Conservation (phyloP, 306 rosid genomes). For the Cicer cuneatum region DNA sequence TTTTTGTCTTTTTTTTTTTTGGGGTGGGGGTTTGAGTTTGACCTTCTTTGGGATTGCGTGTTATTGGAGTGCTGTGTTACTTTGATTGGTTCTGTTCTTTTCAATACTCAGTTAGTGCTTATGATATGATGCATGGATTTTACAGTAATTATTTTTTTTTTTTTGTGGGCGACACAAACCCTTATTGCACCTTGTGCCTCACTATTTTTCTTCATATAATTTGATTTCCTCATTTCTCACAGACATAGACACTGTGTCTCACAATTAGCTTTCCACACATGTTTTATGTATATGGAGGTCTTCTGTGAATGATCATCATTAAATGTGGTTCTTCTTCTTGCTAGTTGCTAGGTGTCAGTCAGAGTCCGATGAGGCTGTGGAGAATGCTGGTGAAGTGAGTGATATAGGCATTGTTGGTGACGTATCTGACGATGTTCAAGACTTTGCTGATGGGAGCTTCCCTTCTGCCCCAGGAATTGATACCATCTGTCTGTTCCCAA, state of each 20-base stretch:
- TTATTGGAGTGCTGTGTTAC: too few relatives aligned
- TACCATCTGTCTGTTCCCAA: neutral
- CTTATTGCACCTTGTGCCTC: neutral
- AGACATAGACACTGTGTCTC: neutral
- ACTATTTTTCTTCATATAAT: neutral
- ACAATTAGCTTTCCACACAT: neutral
- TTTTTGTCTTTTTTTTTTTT: too few relatives aligned
- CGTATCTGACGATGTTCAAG: slow-evolving; percentile 4
- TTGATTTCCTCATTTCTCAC: neutral
- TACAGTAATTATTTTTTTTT: too few relatives aligned
- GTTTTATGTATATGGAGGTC: neutral
- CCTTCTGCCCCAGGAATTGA: slow-evolving; percentile 9
- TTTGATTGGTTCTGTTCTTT: too few relatives aligned
- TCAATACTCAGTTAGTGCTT: too few relatives aligned
- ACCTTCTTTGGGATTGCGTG: too few relatives aligned
- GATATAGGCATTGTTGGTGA: slow-evolving; percentile 30
- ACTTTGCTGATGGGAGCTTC: slow-evolving; percentile 11
- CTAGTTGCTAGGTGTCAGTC: slow-evolving; percentile 27
- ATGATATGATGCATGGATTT: too few relatives aligned
- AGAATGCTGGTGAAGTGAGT: neutral
- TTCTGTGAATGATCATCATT: neutral
- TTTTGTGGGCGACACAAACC: too few relatives aligned
- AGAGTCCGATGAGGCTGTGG: slow-evolving; percentile 7
- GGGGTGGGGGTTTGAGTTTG: too few relatives aligned
- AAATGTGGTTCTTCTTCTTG: neutral